Evolutionary conservation across 2,329 filamentous ascomycete genomes (phyloP).

Genomic region (Diaporthe longicolla): DNA sequence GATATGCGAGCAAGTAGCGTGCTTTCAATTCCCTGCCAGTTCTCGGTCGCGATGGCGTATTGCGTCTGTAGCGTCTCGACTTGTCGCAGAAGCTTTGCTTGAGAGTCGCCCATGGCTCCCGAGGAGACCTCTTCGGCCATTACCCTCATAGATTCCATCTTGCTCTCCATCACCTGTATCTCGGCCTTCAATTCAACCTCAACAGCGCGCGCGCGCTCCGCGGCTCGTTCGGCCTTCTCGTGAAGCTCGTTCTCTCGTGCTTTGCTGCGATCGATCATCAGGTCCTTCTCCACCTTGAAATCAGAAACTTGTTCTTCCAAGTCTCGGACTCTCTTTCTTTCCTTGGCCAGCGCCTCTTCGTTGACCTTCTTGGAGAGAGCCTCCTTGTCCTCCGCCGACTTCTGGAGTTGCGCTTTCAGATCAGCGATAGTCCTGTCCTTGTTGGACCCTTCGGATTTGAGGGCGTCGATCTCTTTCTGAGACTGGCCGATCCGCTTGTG

Average conservation of each 20-base stretch:
- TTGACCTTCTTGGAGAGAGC: conserved; percentile 76
- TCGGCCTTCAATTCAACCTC: conserved; percentile 89
- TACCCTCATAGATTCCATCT: conserved; percentile 88
- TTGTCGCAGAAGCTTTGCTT: conserved; percentile 91
- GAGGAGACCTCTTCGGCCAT: conserved; percentile 92
- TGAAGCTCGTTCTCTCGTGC: conserved; percentile 79
- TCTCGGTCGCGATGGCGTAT: conserved; percentile 93
- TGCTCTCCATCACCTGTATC: conserved; percentile 82
- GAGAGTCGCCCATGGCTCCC: conserved; percentile 83
- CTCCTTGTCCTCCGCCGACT: conserved; percentile 76
- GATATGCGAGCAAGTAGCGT: conserved; percentile 84
- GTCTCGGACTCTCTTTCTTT: conserved; percentile 66
- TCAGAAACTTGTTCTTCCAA: conserved; percentile 72
- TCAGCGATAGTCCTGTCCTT: conserved; percentile 77
- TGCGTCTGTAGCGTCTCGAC: conserved; percentile 97
- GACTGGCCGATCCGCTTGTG: conserved; percentile 72
- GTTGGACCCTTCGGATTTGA: conserved; percentile 74
- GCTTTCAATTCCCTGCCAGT: conserved; percentile 97
- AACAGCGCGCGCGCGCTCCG: conserved; percentile 75
- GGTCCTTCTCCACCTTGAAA: conserved; percentile 83
- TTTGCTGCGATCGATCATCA: conserved; percentile 75
- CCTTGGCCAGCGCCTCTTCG: conserved; percentile 76
- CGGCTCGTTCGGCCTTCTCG: conserved; percentile 80
- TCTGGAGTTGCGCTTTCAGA: conserved; percentile 77
- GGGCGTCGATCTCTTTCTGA: conserved; percentile 62